These are phyloP conservation scores for Haplosporangium gracile DNA, from an alignment of 192 early-diverging fungal species.

Conservation along the genomic window DNA sequence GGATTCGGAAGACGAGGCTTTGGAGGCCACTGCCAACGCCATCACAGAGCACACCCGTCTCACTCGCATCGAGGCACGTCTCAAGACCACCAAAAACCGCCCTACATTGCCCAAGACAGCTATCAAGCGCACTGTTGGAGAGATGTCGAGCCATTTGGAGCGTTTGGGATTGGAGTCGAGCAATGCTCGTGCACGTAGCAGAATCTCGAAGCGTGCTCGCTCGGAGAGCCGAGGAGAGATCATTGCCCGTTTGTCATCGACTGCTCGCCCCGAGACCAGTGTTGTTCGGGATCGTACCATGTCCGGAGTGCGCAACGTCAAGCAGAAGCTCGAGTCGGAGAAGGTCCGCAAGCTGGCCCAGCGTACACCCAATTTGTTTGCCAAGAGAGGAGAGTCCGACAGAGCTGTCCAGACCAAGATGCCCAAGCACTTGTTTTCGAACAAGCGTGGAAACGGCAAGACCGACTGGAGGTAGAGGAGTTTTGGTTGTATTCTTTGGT, in stretches of 20 bases:
- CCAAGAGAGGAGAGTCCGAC: slow-evolving; percentile 90
- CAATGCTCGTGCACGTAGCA: slow-evolving; percentile 71
- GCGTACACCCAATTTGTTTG: slow-evolving; percentile 77
- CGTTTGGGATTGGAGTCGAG: slow-evolving; percentile 77
- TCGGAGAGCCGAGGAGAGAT: slow-evolving; percentile 75
- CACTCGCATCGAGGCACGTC: slow-evolving; percentile 77
- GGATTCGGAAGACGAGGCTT: slow-evolving; percentile 84
- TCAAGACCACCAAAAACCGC: slow-evolving; percentile 83
- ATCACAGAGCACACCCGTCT: slow-evolving; percentile 89
- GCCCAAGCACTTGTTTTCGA: slow-evolving; percentile 97
- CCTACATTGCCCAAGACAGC: slow-evolving; percentile 76
- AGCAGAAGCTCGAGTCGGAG: slow-evolving; percentile 72
- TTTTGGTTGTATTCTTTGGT: neutral
- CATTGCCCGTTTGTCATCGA: slow-evolving; percentile 68
- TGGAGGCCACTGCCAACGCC: slow-evolving; percentile 78
- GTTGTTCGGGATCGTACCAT: slow-evolving; percentile 72
- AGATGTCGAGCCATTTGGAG: slow-evolving; percentile 81
- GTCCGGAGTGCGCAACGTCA: slow-evolving; percentile 75
- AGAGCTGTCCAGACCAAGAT: slow-evolving; percentile 88
- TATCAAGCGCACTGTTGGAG: slow-evolving; percentile 46
- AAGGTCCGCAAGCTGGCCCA: slow-evolving; percentile 83
- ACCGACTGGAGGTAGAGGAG: slow-evolving; percentile 79
- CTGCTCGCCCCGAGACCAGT: slow-evolving; percentile 67
- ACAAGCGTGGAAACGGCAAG: slow-evolving; percentile 85
- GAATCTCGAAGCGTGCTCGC: slow-evolving; percentile 78